Evolutionary conservation across 345 rosid genomes (phyloP), one percentile per base, ranked within the genome.

Genomic region (Theobroma cacao): DNA sequence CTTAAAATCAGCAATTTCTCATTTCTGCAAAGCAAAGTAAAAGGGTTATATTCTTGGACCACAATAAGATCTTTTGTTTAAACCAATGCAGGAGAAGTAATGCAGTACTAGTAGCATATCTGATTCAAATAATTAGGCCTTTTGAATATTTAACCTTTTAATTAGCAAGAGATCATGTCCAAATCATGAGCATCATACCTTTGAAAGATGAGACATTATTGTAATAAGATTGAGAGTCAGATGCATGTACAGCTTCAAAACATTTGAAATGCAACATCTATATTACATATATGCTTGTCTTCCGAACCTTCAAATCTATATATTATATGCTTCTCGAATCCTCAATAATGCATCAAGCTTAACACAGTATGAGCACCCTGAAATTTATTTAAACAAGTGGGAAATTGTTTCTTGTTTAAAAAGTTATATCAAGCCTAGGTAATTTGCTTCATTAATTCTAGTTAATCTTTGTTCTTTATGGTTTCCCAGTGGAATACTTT

Each of bases 21-120:
- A 52, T 41, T 68, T 79, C 85, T 80, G 79, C 77, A 79, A 78
- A 81, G 66, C 24, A 58, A 75, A 80, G 41, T 60, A 59, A 81
- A 83, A 26, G 45, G 52, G 22, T 60, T n/a, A 28, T 74, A 14
- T 12, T 53, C 18, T 47, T 81, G 85, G 83, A 81, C 85, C 88
- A 79, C 84, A 15, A 18, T 28, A 17, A 36, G 75, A 43, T 79
- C 78, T 75, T 83, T 81, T 77, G 77, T 72, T 52, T 43, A 78
- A 61, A 69, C 77, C 76, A 78, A 82, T 58, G 72, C 78, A 55
- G 68, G 22, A 55, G 36, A 45, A 30, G 24, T 20, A 45, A 12
- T 73, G 38, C 30, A 45, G 58, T 28, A 41, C 31, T 71, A 20
- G 24, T 31, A 17, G 47, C 61, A 70, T 68, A 53, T 72, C 20